Conservation (phyloP, 2,329 filamentous ascomycete genomes). For the Phialemonium atrogriseum region DNA sequence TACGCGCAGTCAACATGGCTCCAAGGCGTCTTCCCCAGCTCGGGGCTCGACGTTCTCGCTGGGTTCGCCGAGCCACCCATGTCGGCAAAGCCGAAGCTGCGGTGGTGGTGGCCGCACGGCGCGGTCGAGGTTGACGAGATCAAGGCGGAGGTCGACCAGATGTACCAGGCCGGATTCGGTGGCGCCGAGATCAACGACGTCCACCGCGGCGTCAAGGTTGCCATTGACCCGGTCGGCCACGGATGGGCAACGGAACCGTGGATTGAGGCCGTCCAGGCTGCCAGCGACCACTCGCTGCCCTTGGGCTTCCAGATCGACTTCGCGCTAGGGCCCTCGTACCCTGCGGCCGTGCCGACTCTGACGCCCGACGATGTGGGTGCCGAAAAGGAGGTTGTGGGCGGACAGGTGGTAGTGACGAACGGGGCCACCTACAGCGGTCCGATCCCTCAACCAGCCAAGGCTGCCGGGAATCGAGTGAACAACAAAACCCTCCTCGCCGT, state of each 20-base stretch:
- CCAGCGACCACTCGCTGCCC: slow-evolving; percentile 2
- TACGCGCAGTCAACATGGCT: slow-evolving; percentile 1
- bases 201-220: slow-evolving; percentile 3
- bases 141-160: slow-evolving; percentile 6
- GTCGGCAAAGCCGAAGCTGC: slow-evolving; percentile 5
- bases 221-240: slow-evolving; percentile 4
- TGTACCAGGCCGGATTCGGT: slow-evolving; percentile 6
- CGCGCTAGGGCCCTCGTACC: slow-evolving; percentile 7
- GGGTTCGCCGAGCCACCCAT: slow-evolving; percentile 5
- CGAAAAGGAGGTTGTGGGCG: slow-evolving; percentile 2
- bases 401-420: slow-evolving; percentile 1
- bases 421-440: slow-evolving; percentile 5
- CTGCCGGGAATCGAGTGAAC: slow-evolving; percentile 3
- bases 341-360: slow-evolving; percentile 5
- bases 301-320: slow-evolving; percentile 7
- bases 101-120: slow-evolving; percentile 9
- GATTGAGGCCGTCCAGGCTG: slow-evolving; percentile 6
- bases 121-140: slow-evolving; percentile 7
- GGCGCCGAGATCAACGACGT: slow-evolving; percentile 8
- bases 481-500: slow-evolving; percentile 7
- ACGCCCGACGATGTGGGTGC: slow-evolving; percentile 5
- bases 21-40: slow-evolving; percentile 1
- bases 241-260: slow-evolving; percentile 7
- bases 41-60: background rate
- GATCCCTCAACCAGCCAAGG: slow-evolving; percentile 3